Evolutionary conservation across 495 filamentous ascomycete species (phyloP).

Genomic region (Penicillium roqueforti): DNA sequence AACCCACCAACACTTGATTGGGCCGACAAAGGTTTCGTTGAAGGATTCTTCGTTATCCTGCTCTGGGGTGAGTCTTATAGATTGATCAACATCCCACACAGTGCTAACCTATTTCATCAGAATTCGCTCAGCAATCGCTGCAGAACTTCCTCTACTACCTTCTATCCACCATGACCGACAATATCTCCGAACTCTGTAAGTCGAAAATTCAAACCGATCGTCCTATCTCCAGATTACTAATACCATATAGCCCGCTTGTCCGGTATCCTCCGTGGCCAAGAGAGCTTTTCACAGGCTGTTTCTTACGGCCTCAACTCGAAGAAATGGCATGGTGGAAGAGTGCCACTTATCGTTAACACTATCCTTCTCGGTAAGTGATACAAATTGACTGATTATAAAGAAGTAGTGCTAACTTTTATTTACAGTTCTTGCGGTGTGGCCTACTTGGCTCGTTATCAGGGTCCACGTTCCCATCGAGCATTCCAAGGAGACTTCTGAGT

Average conservation of each 20-base stretch:
- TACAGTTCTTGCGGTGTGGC: conserved; percentile 23
- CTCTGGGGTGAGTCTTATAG: conserved; percentile 34
- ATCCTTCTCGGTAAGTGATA: conserved; percentile 41
- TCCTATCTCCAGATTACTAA: conserved; percentile 14
- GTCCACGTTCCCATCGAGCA: conserved; percentile 21
- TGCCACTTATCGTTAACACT: conserved; percentile 48
- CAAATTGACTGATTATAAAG: neutral
- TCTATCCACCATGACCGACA: conserved; percentile 52
- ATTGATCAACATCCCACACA: neutral
- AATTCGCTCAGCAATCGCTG: conserved; percentile 41
- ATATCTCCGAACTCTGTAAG: conserved; percentile 51
- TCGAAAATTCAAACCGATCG: conserved; percentile 12
- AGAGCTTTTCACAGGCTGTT: conserved; percentile 58
- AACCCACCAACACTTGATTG: conserved; percentile 43
- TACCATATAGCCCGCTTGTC: conserved; percentile 44
- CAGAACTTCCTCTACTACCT: conserved; percentile 58
- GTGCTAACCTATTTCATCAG: conserved; percentile 7
- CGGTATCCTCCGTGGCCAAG: conserved; percentile 56
- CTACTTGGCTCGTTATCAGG: conserved; percentile 27
- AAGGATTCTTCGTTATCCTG: conserved; percentile 44
- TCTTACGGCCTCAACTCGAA: conserved; percentile 52
- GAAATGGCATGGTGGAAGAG: conserved; percentile 45
- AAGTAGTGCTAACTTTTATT: neutral
- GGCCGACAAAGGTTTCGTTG: conserved; percentile 39
- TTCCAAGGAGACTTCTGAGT: neutral